Percentiles rank a stretch among this genome's conserved stretches.
Conservation (phyloP, 2,329 filamentous ascomycete genomes). For the Aspergillus pseudoviridinutans region DNA sequence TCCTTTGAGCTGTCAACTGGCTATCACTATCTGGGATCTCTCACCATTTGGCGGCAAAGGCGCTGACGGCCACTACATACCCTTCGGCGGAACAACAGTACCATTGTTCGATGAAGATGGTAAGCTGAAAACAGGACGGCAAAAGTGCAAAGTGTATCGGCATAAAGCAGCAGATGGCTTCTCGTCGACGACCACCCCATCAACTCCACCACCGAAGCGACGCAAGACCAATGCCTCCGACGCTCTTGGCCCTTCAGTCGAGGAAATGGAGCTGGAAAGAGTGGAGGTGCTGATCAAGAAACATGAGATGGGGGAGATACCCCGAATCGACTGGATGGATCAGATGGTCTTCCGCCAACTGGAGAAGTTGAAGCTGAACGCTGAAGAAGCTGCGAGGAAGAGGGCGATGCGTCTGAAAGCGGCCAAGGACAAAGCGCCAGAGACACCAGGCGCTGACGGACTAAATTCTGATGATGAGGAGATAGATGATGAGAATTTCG, state of each 20-base stretch:
- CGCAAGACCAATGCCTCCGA: conserved; percentile 47
- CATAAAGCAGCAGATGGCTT: conserved; percentile 81
- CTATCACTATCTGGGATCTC: conserved; percentile 93
- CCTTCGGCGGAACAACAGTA: conserved; percentile 91
- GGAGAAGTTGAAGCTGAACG: conserved; percentile 68
- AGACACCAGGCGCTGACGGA: conserved; percentile 39
- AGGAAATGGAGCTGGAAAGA: conserved; percentile 80
- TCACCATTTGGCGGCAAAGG: conserved; percentile 71
- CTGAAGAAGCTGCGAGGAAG: conserved; percentile 61
- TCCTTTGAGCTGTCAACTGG: conserved; percentile 76
- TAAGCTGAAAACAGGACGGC: conserved; percentile 82
- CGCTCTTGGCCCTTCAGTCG: conserved; percentile 53
- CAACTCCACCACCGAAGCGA: conserved; percentile 56
- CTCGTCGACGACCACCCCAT: conserved; percentile 73
- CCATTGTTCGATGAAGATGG: conserved; percentile 90
- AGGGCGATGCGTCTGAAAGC: conserved; percentile 40
- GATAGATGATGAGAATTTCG: conserved; percentile 63
- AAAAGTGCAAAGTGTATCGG: conserved; percentile 84
- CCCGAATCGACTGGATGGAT: conserved; percentile 90
- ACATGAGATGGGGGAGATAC: conserved; percentile 96
- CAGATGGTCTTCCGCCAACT: conserved; percentile 87
- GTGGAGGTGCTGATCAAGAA: conserved; percentile 91
- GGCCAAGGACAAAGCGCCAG: conserved; percentile 22
- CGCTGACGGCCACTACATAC: conserved; percentile 72
- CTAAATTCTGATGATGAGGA: conserved; percentile 38